Base-by-base conservation (phyloP, 306 rosid genomes). In the Quercus variabilis region DNA sequence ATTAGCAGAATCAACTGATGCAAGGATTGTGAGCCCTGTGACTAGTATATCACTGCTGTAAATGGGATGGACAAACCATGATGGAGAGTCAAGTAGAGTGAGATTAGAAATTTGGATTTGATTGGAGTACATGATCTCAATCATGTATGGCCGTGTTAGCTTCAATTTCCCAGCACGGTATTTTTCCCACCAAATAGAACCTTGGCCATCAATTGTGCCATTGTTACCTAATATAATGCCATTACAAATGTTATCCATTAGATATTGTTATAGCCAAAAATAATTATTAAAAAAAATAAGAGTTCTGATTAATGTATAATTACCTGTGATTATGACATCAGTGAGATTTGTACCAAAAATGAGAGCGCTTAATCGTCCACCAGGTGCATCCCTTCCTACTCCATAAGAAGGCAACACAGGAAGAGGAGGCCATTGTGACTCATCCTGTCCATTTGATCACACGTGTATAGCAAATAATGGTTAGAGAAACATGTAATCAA, bases 201-300 rank as follows among this genome's bases (percentile, higher is more conserved):
- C 97, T 64, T 94, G 98, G 9, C 97, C 98, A 63, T 94, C 94
- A 12, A 94, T 92, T 2, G 89, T 89, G 18, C 96, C 98, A 15
- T 94, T 94, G 77, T 84, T 33, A 4, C 97, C 97, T 92, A 58
- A 58, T 49, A 13, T 49, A 49, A 49, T 12, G 54, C 54, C 72
- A 75, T 64, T 76, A 52, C 46, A 77, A 46, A 19, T 4, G 52
- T 17, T n/a, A 67, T 3, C 62, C 33, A 56, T 71, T 14, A 80
- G 54, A 78, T 28, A 46, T 64, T 4, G 41, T 52, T 75, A 33
- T 25, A 12, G 67, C 43, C 33, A 43, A 33, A 63, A 55, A 46
- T 20, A 73, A n/a, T 19, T 54, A 49, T 41, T 3, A 28, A 49
- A 49, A 18, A 25, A 0, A 31, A 10, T 13, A 9, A n/a, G 20